Base-by-base conservation (phyloP, 495 filamentous ascomycete genomes). In the Penicillium goetzii region DNA sequence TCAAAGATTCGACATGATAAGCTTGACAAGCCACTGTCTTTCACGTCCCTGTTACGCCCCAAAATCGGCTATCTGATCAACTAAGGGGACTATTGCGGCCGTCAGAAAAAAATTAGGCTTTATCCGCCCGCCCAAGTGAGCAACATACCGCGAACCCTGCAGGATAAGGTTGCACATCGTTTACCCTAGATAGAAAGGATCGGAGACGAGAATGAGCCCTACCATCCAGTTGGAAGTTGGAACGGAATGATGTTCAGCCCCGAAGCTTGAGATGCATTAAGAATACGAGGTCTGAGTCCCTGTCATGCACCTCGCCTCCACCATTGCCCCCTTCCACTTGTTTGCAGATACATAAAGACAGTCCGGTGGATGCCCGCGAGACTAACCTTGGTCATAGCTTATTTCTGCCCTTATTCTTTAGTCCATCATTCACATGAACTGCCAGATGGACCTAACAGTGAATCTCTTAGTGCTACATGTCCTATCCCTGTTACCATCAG, bases 281-380 rank as follows among this genome's bases (percentile, higher is more conserved):
- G 50, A 61, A 61, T 61, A 56, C 59, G 59, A 61, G 59, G 59
- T 55, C 52, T 25, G 28, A 36, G 49, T 19, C 52, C 50, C 21
- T n/a, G 7, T 32, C n/a, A 28, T 21, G 21, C 17, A 10, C 26
- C 15, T 38, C 5, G 7, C 40, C 36, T 19, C 23, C 28, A 21
- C 59, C 19, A 53, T 38, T 15, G 34, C 51, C 59, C 52, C 52
- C 52, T 61, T 55, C 17, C 51, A 50, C 51, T 45, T 26, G 26
- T 17, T 11, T 26, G 21, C 51, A 56, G 26, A 12, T 6, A 45
- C 38, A 49, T 61, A 56, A 61, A 56, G 12, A 26, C 10, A 5
- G 19, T 11, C 12, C 28, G 2, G 38, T 19, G 19, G 30, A 49
- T 28, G 4, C 21, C 32, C 30, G 17, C 38, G 19, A 7, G 6